These are phyloP conservation scores for Saposhnikovia divaricata DNA, from an alignment of 129 eudicot genomes.

Conservation along the genomic window DNA sequence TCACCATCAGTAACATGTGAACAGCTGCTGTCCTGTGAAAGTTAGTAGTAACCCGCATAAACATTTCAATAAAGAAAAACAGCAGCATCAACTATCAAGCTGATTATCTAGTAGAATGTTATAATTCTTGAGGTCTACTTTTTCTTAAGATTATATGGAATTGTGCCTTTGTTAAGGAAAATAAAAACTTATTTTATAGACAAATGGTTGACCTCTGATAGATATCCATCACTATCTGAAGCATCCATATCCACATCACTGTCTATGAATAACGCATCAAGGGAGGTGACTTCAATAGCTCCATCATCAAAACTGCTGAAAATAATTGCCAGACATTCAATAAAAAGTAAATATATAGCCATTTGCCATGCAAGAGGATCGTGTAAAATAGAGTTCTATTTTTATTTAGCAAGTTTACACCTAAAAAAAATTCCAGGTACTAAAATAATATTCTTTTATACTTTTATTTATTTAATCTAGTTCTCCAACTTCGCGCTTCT, in stretches of 20 bases:
- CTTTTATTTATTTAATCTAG: not conserved
- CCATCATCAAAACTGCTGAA: constrained; percentile 40
- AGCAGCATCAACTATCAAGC: not conserved
- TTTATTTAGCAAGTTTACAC: not conserved
- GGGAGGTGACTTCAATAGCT: constrained; percentile 37
- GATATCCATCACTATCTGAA: constrained; percentile 95
- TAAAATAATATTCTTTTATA: not conserved
- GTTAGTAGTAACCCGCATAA: constrained; percentile 7
- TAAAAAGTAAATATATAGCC: not conserved
- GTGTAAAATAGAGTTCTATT: not conserved
- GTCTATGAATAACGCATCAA: constrained; percentile 51
- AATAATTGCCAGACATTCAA: constrained; percentile 10
- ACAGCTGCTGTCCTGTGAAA: constrained; percentile 43
- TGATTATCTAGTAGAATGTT: not conserved
- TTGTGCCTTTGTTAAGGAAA: not conserved
- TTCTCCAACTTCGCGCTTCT: not conserved
- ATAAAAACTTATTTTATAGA: constrained; percentile 2
- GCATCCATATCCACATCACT: constrained; percentile 34
- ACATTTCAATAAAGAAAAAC: not conserved
- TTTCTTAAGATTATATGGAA: not conserved
- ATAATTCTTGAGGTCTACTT: not conserved
- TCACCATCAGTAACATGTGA: constrained; percentile 28
- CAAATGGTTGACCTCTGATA: constrained; percentile 66
- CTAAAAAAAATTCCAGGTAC: not conserved
- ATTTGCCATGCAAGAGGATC: not conserved